Evolutionary conservation across 2,329 filamentous ascomycete genomes (phyloP).

Genomic region (Fusarium gaditjirri): DNA sequence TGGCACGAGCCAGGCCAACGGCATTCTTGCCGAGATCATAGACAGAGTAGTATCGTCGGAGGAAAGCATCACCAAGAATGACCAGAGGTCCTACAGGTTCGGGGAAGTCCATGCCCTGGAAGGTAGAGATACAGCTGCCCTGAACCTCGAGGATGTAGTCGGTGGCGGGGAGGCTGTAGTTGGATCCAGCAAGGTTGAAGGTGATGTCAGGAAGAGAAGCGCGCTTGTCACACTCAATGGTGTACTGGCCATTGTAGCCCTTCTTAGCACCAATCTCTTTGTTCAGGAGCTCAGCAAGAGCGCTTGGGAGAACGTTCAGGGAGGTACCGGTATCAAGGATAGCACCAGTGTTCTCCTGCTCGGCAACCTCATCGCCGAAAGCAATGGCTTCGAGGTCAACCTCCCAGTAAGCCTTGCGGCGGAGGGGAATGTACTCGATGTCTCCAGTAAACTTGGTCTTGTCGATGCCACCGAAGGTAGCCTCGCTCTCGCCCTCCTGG

Average conservation of each 20-base stretch:
- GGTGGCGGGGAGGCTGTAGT: constrained; percentile 88
- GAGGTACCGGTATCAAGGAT: constrained; percentile 99
- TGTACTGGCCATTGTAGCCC: constrained; percentile 96
- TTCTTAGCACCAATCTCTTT: constrained; percentile 98
- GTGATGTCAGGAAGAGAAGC: constrained; percentile 87
- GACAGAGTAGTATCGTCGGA: constrained; percentile 91
- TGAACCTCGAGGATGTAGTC: constrained; percentile 98
- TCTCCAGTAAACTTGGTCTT: constrained; percentile 84
- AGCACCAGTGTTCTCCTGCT: constrained; percentile 93
- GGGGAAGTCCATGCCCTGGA: constrained; percentile 96
- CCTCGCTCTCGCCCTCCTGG: constrained; percentile 80
- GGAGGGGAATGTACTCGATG: constrained; percentile 91
- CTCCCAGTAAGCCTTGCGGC: constrained; percentile 99
- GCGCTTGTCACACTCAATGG: constrained; percentile 87
- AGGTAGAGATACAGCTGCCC: constrained; percentile 95
- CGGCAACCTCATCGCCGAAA: constrained; percentile 85
- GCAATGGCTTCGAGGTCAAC: constrained; percentile 93
- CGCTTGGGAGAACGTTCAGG: constrained; percentile 91
- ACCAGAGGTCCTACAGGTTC: constrained; percentile 90
- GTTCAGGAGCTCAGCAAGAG: constrained; percentile 95
- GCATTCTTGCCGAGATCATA: constrained; percentile 92
- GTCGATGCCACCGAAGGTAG: constrained; percentile 89
- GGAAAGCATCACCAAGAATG: constrained; percentile 90
- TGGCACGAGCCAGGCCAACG: constrained; percentile 89
- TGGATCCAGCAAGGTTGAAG: constrained; percentile 89